phyloP scores from a whole-genome alignment of 495 filamentous ascomycete genomes.

The Neurospora discreta region DNA sequence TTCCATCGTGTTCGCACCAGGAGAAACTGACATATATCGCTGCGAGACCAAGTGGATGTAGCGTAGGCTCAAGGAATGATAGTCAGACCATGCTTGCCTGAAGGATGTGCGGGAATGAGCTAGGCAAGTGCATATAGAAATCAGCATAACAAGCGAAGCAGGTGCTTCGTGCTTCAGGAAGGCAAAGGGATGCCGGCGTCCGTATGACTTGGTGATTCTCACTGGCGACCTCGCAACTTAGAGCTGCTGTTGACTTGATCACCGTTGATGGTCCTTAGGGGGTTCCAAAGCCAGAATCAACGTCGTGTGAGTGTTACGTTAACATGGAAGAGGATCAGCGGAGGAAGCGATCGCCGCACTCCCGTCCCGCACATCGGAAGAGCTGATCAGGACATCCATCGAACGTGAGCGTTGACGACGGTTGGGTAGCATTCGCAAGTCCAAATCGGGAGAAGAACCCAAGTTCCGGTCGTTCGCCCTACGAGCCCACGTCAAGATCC shows the following conservation, averaged over 20 bases:
- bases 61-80: not conserved
- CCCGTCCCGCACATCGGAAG: not conserved
- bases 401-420: not conserved
- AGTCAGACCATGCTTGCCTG: not conserved
- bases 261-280: not conserved
- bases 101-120: not conserved
- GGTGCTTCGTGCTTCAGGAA: not conserved
- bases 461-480: not conserved
- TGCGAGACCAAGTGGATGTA: not conserved
- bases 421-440: not conserved
- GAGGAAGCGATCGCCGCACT: not conserved
- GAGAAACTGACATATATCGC: not conserved
- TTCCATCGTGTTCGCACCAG: not conserved
- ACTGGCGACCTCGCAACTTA: not conserved
- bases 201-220: not conserved
- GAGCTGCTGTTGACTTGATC: not conserved
- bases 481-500: not conserved
- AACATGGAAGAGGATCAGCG: not conserved
- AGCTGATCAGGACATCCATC: not conserved
- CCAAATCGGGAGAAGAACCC: not conserved
- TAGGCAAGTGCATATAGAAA: not conserved
- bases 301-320: not conserved
- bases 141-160: not conserved
- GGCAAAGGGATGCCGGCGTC: not conserved
- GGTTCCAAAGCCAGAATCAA: not conserved